Evolutionary conservation across 164 flowering plant species (phyloP), one percentile per base, ranked within the genome.

Genomic region (Cinnamomum micranthum): DNA sequence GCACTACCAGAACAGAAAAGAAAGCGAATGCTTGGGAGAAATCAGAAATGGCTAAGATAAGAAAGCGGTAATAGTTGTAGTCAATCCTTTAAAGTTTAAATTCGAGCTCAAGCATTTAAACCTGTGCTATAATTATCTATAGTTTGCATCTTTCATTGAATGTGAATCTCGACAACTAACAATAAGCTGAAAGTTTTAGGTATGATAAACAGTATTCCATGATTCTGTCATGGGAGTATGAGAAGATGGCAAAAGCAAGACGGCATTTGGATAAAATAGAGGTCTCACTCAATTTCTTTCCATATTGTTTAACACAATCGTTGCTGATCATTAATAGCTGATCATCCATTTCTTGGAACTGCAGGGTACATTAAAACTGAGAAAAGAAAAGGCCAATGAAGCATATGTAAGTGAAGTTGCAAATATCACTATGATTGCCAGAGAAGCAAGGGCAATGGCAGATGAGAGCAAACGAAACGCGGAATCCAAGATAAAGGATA

Each of bases 11-110:
- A 62, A 70, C 11, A 58, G 81, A 79, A 65, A 73, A 80, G 68
- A 80, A 73, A 84, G 91, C 87, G 64, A 87, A 86, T 72, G 76
- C 87, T 51, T 91, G 96, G 95, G 95, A 91, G 82, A 83, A 72
- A 77, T 77, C 81, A 69, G 74, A 83, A 82, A 70, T 86, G 75
- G 85, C 76, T 23, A 86, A 85, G 80, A 82, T 89, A 35, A 73
- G 73, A 41, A 86, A 85, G 71, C n/a, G 91, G 97, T 92, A 77
- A 73, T 7, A 41, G 47, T 41, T 41, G 47, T 41, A 41, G 47
- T 41, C 10, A 9, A 41, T 1, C 11, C 12, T 59, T 59, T 59
- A 17, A 59, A 17, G 63, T 59, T 63, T 23, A 64, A 64, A n/a
- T 64, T 22, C 2, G 22, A 60, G 64, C 23, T 12, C 67, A 64